These are phyloP conservation scores for Eucalyptus dawsonii DNA, from an alignment of 345 rosid genomes.

Conservation along the genomic window DNA sequence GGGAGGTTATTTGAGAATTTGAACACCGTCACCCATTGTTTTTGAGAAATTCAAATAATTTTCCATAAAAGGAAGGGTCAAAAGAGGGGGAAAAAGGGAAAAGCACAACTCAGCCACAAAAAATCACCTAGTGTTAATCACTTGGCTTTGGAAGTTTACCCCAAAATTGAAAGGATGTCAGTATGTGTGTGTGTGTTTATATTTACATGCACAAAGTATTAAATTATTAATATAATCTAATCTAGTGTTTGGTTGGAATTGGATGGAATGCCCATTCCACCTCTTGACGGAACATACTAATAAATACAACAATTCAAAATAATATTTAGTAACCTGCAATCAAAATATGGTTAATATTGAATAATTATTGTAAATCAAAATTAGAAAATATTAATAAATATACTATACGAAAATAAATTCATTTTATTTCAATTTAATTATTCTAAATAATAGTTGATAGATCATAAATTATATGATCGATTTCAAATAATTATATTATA, in stretches of 20 bases:
- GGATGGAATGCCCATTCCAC: not conserved
- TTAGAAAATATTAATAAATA: constrained; percentile 5
- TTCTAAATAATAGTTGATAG: not conserved
- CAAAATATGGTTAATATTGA: not conserved
- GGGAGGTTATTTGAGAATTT: not conserved
- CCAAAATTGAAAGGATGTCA: not conserved
- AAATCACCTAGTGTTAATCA: not conserved
- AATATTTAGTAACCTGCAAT: not conserved
- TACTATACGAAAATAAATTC: not conserved
- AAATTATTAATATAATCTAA: not conserved
- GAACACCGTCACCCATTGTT: not conserved
- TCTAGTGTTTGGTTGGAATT: not conserved
- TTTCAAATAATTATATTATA: not conserved
- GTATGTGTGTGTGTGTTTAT: not conserved
- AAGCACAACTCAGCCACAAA: not conserved
- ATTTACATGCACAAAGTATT: not conserved
- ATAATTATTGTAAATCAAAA: constrained; percentile 25
- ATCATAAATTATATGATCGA: not conserved
- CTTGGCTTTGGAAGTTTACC: not conserved
- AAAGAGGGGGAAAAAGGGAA: not conserved
- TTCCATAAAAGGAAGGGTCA: not conserved
- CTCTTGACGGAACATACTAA: not conserved
- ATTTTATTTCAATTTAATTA: not conserved
- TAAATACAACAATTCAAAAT: not conserved
- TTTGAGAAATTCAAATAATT: not conserved